phyloP scores from a whole-genome alignment of 495 filamentous ascomycete genomes.

The Aspergillus panamensis region DNA sequence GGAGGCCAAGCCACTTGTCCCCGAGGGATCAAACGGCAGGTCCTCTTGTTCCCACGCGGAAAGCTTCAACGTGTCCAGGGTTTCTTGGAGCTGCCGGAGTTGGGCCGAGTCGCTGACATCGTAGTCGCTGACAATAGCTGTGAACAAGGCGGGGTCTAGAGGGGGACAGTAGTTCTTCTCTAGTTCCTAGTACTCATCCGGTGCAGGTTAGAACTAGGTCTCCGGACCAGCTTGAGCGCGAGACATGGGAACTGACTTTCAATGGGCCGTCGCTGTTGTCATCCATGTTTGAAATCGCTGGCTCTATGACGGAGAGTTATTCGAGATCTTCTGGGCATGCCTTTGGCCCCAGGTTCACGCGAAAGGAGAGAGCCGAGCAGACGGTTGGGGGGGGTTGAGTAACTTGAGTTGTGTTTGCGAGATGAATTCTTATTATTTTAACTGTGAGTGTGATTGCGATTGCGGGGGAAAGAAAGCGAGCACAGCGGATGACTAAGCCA shows the following conservation, averaged over 20 bases:
- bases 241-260: constrained; percentile 16
- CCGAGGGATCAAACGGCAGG: constrained; percentile 75
- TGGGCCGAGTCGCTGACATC: constrained; percentile 47
- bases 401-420: too few relatives aligned
- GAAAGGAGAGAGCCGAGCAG: too few relatives aligned
- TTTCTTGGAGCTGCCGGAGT: constrained; percentile 50
- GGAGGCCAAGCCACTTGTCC: constrained; percentile 47
- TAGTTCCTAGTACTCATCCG: constrained; percentile 31
- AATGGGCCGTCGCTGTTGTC: constrained; percentile 19
- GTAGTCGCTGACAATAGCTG: constrained; percentile 65
- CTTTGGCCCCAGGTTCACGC: constrained; percentile 10
- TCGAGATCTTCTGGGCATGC: constrained; percentile 21
- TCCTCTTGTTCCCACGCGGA: constrained; percentile 61
- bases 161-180: constrained; percentile 57
- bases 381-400: background rate
- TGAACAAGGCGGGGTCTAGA: constrained; percentile 59
- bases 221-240: background rate
- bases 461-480: too few relatives aligned
- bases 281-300: constrained; percentile 29
- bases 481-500: too few relatives aligned
- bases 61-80: constrained; percentile 56
- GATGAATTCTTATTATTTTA: too few relatives aligned
- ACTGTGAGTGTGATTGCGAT: too few relatives aligned
- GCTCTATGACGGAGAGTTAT: constrained; percentile 14
- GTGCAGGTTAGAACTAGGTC: background rate